These are phyloP conservation scores for Trypanosoma conorhini DNA, from an alignment of 208 protist genomes.

Conservation along the genomic window DNA sequence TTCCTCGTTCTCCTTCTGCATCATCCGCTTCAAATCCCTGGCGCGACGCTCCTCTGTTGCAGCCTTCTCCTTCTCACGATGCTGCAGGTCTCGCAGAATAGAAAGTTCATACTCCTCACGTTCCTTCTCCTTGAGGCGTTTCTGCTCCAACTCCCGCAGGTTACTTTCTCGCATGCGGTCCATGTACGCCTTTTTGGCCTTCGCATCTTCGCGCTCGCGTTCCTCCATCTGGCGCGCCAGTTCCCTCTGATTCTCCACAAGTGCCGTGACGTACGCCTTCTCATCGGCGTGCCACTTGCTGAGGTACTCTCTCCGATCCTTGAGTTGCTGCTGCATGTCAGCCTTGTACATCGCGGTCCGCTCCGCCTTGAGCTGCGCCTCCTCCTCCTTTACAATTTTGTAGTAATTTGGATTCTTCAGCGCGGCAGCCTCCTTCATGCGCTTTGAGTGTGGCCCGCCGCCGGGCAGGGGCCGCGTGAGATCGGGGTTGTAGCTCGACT, in stretches of 20 bases:
- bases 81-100: conserved; percentile 45
- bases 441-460: conserved; percentile 46
- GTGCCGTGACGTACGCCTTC: conserved; percentile 43
- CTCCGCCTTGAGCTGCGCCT: conserved; percentile 59
- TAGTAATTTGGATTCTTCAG: conserved; percentile 46
- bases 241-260: conserved; percentile 50
- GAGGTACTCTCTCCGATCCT: conserved; percentile 52
- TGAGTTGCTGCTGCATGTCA: conserved; percentile 66
- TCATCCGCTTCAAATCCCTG: conserved; percentile 54
- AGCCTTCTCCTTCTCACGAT: conserved; percentile 52
- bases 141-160: conserved; percentile 54
- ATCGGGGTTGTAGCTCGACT: conserved; percentile 16
- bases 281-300: conserved; percentile 48
- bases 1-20: conserved; percentile 74
- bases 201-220: conserved; percentile 35
- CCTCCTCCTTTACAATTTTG: conserved; percentile 51
- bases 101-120: conserved; percentile 50
- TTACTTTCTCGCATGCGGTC: conserved; percentile 64
- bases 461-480: conserved; percentile 58
- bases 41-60: conserved; percentile 61
- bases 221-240: conserved; percentile 46
- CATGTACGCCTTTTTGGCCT: conserved; percentile 63
- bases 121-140: conserved; percentile 35
- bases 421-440: conserved; percentile 29
- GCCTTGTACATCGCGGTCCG: conserved; percentile 61